phyloP scores from a whole-genome alignment of 306 rosid species.

The Pterocarpus santalinus region DNA sequence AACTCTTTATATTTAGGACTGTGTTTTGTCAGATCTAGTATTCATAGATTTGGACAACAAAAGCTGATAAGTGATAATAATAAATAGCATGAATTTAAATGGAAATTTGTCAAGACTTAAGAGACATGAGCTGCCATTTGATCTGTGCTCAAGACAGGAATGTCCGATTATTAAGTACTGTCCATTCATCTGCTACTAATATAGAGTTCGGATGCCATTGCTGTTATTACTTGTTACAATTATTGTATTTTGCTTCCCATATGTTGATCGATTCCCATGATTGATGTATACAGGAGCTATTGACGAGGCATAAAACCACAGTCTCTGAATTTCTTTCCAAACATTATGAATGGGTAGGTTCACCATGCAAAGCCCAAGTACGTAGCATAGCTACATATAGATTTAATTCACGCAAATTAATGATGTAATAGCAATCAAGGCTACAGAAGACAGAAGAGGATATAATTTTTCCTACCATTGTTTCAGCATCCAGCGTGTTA shows the following conservation, averaged over 20 bases:
- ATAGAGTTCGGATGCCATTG: too few species aligned
- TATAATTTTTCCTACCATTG: too few species aligned
- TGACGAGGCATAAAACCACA: conserved; percentile 92
- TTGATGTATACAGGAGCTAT: conserved; percentile 67
- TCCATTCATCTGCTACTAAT: too few species aligned
- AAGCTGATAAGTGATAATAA: background rate
- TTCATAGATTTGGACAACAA: background rate
- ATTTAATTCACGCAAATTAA: background rate
- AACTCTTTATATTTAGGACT: background rate
- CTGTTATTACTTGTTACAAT: too few species aligned
- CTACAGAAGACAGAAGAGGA: too few species aligned
- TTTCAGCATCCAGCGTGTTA: too few species aligned
- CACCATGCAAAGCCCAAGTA: background rate
- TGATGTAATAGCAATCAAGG: too few species aligned
- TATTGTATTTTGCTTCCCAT: conserved; percentile 5
- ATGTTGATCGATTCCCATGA: conserved; percentile 16
- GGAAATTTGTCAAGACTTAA: too few species aligned
- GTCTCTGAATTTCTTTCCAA: conserved; percentile 79
- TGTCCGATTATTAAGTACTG: too few species aligned
- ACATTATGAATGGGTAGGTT: conserved; percentile 82
- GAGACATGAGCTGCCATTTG: too few species aligned
- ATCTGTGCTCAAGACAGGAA: too few species aligned
- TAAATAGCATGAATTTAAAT: too few species aligned
- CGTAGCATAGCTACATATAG: background rate
- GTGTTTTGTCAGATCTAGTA: background rate